Conservation (phyloP, 345 rosid genomes). For the Hirschfeldia incana region DNA sequence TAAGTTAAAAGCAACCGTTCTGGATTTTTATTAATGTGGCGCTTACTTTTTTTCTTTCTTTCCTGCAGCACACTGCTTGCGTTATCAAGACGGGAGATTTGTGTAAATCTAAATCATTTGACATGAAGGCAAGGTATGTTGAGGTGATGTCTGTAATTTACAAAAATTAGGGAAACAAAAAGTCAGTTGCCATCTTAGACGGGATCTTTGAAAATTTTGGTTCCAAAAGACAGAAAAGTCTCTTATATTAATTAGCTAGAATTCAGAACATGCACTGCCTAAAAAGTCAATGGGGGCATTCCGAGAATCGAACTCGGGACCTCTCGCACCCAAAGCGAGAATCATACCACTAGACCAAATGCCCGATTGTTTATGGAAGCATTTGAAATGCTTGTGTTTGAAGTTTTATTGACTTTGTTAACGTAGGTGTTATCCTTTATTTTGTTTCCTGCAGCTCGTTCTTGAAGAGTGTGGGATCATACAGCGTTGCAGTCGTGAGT, state of each 20-base stretch:
- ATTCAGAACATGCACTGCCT: neutral
- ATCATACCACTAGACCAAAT: constrained; percentile 81
- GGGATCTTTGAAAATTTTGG: constrained; percentile 2
- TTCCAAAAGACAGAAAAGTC: neutral
- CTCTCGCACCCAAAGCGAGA: constrained; percentile 89
- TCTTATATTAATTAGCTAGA: neutral
- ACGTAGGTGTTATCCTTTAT: neutral
- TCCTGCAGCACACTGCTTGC: constrained; percentile 17
- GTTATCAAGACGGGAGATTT: neutral
- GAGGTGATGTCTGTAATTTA: constrained; percentile 1
- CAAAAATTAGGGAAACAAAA: neutral
- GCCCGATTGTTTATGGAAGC: constrained; percentile 32
- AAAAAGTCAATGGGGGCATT: constrained; percentile 19
- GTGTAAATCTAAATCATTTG: neutral
- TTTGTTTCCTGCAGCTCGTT: neutral
- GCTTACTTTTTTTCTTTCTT: constrained; percentile 2
- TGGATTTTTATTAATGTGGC: neutral
- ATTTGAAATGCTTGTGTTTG: neutral
- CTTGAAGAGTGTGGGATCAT: neutral
- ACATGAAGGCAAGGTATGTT: constrained; percentile 25
- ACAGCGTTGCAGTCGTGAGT: neutral
- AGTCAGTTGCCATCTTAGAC: neutral
- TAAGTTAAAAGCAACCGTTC: neutral
- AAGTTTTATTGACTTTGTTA: neutral
- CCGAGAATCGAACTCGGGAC: constrained; percentile 55